phyloP scores from a whole-genome alignment of 2,329 filamentous ascomycete species.

The Fusarium compactum region DNA sequence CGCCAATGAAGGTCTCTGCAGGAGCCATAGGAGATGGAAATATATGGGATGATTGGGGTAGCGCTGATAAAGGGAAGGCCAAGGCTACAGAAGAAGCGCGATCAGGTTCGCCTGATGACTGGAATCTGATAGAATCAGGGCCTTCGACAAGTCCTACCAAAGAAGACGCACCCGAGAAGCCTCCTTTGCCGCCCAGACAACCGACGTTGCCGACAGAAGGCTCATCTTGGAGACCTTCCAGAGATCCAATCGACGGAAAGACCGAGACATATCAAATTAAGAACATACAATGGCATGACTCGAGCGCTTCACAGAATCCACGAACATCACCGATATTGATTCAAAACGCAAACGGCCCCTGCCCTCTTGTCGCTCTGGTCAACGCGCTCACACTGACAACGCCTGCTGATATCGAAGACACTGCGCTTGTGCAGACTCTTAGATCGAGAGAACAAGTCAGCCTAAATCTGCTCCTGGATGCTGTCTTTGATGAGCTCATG shows the following conservation, averaged over 20 bases:
- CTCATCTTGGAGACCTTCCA: constrained; percentile 55
- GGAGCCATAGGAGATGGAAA: constrained; percentile 58
- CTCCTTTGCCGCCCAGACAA: constrained; percentile 56
- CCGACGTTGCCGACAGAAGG: constrained; percentile 41
- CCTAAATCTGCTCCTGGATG: constrained; percentile 85
- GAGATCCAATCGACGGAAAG: constrained; percentile 59
- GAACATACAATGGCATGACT: constrained; percentile 86
- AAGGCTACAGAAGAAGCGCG: constrained; percentile 46
- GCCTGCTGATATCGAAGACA: constrained; percentile 69
- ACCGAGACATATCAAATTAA: constrained; percentile 93
- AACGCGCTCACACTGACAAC: constrained; percentile 92
- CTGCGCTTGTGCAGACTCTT: constrained; percentile 82
- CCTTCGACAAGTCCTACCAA: constrained; percentile 40
- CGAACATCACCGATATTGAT: constrained; percentile 88
- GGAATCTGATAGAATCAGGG: constrained; percentile 65
- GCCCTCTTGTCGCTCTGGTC: constrained; percentile 90
- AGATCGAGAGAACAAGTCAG: constrained; percentile 88
- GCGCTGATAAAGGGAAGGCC: constrained; percentile 58
- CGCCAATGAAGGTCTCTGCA: constrained; percentile 46
- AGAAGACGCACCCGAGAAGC: constrained; percentile 40
- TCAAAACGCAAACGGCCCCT: constrained; percentile 95
- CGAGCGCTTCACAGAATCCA: constrained; percentile 67
- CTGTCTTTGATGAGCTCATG: constrained; percentile 93
- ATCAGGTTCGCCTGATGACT: constrained; percentile 56
- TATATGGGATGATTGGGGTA: constrained; percentile 63